Evolutionary conservation across 352 stramenopile genomes (phyloP), one percentile per base, ranked within the genome.

Genomic region (Phytophthora megakarya): DNA sequence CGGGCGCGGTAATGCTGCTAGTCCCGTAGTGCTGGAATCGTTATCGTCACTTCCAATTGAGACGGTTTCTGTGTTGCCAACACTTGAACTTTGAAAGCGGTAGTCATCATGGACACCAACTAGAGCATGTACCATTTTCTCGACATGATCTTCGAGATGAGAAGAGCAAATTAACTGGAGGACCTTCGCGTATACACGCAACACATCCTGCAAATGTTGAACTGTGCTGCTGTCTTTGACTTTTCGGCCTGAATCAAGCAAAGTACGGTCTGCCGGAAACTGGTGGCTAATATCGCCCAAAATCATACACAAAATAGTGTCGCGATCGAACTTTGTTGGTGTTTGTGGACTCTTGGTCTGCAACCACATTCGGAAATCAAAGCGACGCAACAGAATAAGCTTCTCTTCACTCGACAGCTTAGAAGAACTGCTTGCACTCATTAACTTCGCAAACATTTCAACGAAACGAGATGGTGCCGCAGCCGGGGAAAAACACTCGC

Each of bases 371-470:
- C 76, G 71, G 39, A 96, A 88, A 59, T 96, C 88, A 52, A 96
- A 96, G 3, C 88, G 77, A 2, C 73, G 71, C 0, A 96, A 64
- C 38, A 96, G 43, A 26, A 81, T 67, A 19, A 95, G 53, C 54
- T 93, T 92, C 25, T 94, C 79, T 56, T 91, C 80, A 28, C 52
- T 83, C 0, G 84, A 86, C 0, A 96, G 65, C 51, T 90, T 89
- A 0, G 81, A 76, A 0, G 84, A 84, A 21, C 75, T 75, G 30
- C 78, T 93, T 7, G 78, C 59, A 66, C 81, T 93, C 86, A 95
- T 91, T 15, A 96, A 55, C 55, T 83, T 96, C 0, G 86, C 88
- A 62, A 96, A 96, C 82, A 95, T 93, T 51, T 95, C 84, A 8
- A 95, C 88, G 54, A 95, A 96, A 19, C 78, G 74, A 6, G 78